A percentile compares a stretch with the other conserved stretches of the same genome.
These are phyloP conservation scores for Pleoardoris graminearum DNA, from an alignment of 2,329 filamentous ascomycete genomes.

Conservation along the genomic window DNA sequence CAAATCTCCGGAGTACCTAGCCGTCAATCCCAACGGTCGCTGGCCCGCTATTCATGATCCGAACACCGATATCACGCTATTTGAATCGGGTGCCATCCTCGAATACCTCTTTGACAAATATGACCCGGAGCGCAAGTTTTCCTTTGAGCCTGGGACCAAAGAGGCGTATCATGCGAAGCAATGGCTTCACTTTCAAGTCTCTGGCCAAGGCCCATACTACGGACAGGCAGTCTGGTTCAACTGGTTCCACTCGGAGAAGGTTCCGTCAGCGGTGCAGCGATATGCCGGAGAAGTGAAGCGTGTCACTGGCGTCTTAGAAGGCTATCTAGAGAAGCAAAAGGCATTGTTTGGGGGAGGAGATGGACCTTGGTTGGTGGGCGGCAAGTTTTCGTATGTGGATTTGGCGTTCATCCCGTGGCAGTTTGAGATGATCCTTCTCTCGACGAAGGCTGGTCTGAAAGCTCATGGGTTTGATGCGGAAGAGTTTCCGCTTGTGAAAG, in stretches of 20 bases:
- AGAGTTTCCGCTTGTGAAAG: neutral
- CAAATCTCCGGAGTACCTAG: neutral
- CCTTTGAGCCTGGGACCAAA: slow-evolving; percentile 37
- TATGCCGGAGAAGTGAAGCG: slow-evolving; percentile 55
- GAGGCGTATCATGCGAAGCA: slow-evolving; percentile 49
- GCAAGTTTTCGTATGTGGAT: slow-evolving; percentile 32
- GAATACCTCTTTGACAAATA: slow-evolving; percentile 52
- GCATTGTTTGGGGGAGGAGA: slow-evolving; percentile 16
- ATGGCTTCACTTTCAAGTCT: slow-evolving; percentile 52
- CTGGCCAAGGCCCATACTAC: slow-evolving; percentile 55
- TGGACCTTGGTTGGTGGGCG: slow-evolving; percentile 37
- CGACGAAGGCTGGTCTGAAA: neutral
- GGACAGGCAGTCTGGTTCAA: slow-evolving; percentile 45
- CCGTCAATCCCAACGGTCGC: neutral
- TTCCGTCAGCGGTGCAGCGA: slow-evolving; percentile 51
- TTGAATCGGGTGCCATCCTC: slow-evolving; percentile 53
- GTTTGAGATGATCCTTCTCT: neutral
- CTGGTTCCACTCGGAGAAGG: slow-evolving; percentile 46
- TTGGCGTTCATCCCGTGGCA: slow-evolving; percentile 18
- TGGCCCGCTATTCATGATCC: slow-evolving; percentile 53
- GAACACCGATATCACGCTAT: slow-evolving; percentile 48
- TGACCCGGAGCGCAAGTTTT: slow-evolving; percentile 47
- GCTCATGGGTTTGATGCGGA: neutral
- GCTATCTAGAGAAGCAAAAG: slow-evolving; percentile 37
- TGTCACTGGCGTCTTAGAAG: slow-evolving; percentile 53